phyloP scores from a whole-genome alignment of 306 rosid species.

The Carpinus fangiana region DNA sequence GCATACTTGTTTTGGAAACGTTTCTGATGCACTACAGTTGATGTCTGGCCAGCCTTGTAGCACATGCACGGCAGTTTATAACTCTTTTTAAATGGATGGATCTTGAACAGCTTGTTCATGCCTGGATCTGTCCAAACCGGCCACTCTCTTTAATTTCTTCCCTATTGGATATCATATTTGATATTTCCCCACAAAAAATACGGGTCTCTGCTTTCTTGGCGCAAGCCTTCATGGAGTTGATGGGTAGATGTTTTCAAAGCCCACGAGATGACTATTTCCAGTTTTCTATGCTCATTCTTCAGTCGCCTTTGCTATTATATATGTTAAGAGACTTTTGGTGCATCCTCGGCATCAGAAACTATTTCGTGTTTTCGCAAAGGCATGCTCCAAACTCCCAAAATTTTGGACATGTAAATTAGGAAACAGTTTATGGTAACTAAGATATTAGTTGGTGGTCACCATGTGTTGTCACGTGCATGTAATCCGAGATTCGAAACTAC shows the following conservation, averaged over 20 bases:
- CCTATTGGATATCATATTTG: background rate
- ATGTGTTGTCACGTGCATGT: constrained; percentile 47
- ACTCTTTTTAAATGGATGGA: background rate
- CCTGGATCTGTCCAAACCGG: background rate
- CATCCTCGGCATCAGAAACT: constrained; percentile 17
- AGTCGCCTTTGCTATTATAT: background rate
- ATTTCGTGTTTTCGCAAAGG: constrained; percentile 14
- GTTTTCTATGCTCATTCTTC: background rate
- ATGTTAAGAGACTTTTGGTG: background rate
- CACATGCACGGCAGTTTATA: background rate
- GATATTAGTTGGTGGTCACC: constrained; percentile 31
- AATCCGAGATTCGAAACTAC: background rate
- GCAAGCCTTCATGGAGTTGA: background rate
- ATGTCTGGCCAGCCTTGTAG: background rate
- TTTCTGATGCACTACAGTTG: background rate
- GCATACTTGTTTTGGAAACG: background rate
- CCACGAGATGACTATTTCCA: background rate
- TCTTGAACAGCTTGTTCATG: background rate
- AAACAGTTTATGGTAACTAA: constrained; percentile 7
- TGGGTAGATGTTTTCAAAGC: background rate
- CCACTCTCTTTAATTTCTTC: background rate
- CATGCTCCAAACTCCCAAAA: constrained; percentile 10
- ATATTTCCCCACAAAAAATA: background rate
- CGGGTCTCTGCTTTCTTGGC: background rate
- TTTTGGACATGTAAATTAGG: background rate